These are phyloP conservation scores for Copromyces sp. DNA, from an alignment of 495 filamentous ascomycete genomes.

Conservation along the genomic window DNA sequence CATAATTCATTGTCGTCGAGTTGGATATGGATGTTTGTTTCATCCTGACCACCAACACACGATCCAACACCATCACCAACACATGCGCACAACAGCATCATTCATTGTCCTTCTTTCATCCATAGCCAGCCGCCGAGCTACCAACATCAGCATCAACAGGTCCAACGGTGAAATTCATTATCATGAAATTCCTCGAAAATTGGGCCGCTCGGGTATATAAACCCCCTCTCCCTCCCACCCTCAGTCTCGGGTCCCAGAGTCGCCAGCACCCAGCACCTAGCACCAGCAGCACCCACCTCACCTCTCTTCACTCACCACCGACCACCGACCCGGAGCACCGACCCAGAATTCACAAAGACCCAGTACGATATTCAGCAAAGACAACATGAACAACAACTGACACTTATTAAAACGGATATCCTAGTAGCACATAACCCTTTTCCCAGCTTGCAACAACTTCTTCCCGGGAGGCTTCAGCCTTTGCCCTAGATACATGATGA, in stretches of 20 bases:
- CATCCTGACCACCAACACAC: not conserved
- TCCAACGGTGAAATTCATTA: not conserved
- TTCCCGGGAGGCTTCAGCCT: not conserved
- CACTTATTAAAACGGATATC: conserved; percentile 11
- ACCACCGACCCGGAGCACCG: not conserved
- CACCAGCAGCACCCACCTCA: too few relatives aligned
- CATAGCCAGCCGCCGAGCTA: not conserved
- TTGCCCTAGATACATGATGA: not conserved
- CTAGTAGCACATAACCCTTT: conserved; percentile 10
- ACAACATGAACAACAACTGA: not conserved
- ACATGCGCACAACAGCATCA: not conserved
- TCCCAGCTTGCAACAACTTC: not conserved
- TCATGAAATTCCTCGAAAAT: not conserved
- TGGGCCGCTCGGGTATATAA: not conserved
- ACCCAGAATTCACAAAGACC: too few relatives aligned
- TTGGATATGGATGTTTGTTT: not conserved
- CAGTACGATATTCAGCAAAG: too few relatives aligned
- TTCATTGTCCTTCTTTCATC: not conserved
- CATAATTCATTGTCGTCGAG: not conserved
- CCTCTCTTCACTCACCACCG: too few relatives aligned
- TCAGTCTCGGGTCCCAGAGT: not conserved
- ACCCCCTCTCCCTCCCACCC: not conserved
- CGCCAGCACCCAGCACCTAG: not conserved
- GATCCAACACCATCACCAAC: not conserved
- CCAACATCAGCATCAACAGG: not conserved